Evolutionary conservation across 2,329 filamentous ascomycete species (phyloP).

Genomic region (Calonectria henricotiae): DNA sequence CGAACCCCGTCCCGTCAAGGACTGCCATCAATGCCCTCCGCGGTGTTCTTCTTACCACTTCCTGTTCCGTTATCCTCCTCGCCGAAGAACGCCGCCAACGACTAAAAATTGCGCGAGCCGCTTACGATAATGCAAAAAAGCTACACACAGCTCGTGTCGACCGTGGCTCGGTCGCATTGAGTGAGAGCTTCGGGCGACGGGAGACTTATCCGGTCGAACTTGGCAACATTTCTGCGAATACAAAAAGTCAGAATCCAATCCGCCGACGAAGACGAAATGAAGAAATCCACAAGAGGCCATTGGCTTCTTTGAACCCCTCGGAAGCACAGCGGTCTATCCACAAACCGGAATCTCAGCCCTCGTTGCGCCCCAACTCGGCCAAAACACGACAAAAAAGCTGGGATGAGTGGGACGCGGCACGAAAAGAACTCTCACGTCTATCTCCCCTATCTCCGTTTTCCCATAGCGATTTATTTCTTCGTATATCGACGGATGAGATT

Average conservation of each 20-base stretch:
- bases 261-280: conserved; percentile 53
- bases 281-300: conserved; percentile 17
- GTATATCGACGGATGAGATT: conserved; percentile 39
- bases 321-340: conserved; percentile 34
- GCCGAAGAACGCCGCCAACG: conserved; percentile 73
- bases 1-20: conserved; percentile 69
- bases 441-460: conserved; percentile 40
- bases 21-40: conserved; percentile 71
- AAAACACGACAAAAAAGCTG: conserved; percentile 43
- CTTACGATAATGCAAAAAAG: conserved; percentile 69
- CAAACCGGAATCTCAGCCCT: conserved; percentile 25
- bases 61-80: conserved; percentile 70
- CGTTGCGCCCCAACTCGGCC: conserved; percentile 20
- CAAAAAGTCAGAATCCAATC: conserved; percentile 47
- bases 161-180: conserved; percentile 52
- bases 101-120: conserved; percentile 67
- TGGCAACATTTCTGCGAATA: conserved; percentile 47
- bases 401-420: conserved; percentile 50
- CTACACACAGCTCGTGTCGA: conserved; percentile 61
- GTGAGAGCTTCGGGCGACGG: conserved; percentile 50
- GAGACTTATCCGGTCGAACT: conserved; percentile 49
- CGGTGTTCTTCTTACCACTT: conserved; percentile 71
- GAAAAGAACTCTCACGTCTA: conserved; percentile 49
- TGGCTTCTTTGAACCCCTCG: conserved; percentile 17
- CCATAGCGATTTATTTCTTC: conserved; percentile 42